These are phyloP conservation scores for Candida sojae DNA, from an alignment of 1,139 yeast species.

Conservation along the genomic window DNA sequence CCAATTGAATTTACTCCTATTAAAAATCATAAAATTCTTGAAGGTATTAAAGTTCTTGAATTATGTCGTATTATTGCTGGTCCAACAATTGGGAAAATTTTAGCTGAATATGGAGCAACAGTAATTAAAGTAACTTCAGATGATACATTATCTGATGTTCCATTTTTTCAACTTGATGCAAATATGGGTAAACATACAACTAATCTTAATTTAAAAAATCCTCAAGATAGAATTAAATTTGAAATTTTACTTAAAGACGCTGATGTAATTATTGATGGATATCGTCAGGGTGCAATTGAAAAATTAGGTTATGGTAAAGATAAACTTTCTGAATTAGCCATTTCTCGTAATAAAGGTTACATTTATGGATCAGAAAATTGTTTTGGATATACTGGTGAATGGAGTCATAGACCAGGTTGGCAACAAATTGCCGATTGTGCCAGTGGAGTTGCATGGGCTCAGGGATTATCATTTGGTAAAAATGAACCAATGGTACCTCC, in stretches of 20 bases:
- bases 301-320: constrained; percentile 30
- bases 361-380: constrained; percentile 34
- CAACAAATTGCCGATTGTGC: constrained; percentile 37
- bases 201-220: constrained; percentile 25
- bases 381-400: constrained; percentile 31
- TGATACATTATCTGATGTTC: constrained; percentile 27
- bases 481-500: constrained; percentile 35
- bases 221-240: constrained; percentile 22
- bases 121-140: constrained; percentile 30
- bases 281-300: constrained; percentile 28
- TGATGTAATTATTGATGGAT: constrained; percentile 31
- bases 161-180: constrained; percentile 32
- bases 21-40: constrained; percentile 18
- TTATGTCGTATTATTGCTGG: constrained; percentile 35
- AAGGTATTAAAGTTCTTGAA: constrained; percentile 32
- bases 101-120: constrained; percentile 35
- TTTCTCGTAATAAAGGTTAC: constrained; percentile 28
- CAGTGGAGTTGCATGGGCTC: constrained; percentile 34
- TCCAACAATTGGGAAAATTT: constrained; percentile 28
- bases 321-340: constrained; percentile 21
- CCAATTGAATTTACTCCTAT: constrained; percentile 21
- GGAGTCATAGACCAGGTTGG: constrained; percentile 35
- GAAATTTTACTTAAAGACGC: constrained; percentile 28
- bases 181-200: constrained; percentile 34
- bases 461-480: constrained; percentile 27